Percentiles rank a stretch among this genome's conserved stretches.
Conservation (phyloP, 495 filamentous ascomycete species). For the Penicillium robsamsonii region DNA sequence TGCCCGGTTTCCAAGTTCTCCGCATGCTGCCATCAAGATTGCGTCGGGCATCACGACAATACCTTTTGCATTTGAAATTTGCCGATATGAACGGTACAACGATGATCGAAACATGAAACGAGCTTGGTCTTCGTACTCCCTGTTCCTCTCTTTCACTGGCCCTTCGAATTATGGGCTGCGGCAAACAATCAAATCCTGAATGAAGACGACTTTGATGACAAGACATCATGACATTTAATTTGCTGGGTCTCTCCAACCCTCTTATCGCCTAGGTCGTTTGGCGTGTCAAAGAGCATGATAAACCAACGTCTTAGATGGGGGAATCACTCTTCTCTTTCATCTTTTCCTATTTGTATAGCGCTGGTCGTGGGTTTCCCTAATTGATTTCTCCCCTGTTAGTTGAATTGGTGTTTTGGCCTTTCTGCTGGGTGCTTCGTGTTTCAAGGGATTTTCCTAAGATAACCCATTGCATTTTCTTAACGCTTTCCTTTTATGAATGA, state of each 20-base stretch:
- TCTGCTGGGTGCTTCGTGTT: conserved; percentile 9
- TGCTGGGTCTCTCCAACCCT: conserved; percentile 22
- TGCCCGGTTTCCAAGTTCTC: conserved; percentile 7
- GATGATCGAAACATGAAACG: conserved; percentile 19
- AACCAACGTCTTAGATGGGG: conserved; percentile 30
- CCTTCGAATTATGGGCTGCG: conserved; percentile 16
- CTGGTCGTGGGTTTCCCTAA: conserved; percentile 17
- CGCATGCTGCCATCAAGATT: conserved; percentile 16
- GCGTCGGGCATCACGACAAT: conserved; percentile 11
- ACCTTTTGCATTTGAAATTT: conserved; percentile 22
- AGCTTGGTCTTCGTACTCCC: conserved; percentile 21
- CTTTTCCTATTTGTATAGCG: conserved; percentile 31
- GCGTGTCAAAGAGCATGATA: conserved; percentile 32
- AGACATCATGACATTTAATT: conserved; percentile 33
- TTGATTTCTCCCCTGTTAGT: conserved; percentile 15
- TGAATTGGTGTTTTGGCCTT: conserved; percentile 27
- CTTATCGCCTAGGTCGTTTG: conserved; percentile 26
- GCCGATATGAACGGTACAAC: conserved; percentile 18
- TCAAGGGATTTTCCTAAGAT: not conserved
- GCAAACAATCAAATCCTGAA: conserved; percentile 26
- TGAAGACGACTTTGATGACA: conserved; percentile 36
- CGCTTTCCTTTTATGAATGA: conserved; percentile 4
- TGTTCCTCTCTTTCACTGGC: conserved; percentile 13
- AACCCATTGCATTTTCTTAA: conserved; percentile 11
- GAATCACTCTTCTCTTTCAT: conserved; percentile 17